Base-by-base conservation (phyloP, 768 basidiomycete genomes). In the Serpula lacrymans region DNA sequence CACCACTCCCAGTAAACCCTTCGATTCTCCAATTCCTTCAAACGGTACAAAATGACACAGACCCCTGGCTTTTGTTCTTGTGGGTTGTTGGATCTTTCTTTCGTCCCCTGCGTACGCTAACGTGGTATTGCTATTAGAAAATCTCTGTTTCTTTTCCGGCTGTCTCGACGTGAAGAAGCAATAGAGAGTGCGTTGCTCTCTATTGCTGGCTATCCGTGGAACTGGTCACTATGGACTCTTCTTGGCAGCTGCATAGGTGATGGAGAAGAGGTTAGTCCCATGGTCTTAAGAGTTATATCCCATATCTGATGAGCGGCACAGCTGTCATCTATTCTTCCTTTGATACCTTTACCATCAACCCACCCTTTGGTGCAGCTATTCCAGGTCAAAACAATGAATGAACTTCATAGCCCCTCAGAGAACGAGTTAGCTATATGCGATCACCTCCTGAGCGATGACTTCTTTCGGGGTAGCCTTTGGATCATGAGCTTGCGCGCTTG, bases 221-320 rank as follows among this genome's bases (percentile, higher is more conserved):
- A 97, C 57, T 98, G 94, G 93, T 86, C 88, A 20, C 70, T 81
- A n/a, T 98, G 93, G 93, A 67, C 76, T 6, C 72, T 91, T 30
- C 69, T 98, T n/a, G 75, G 77, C 3, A 80, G 78, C 39, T 87
- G 88, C 55, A 74, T 93, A 23, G 77, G 78, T 11, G 89, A 92
- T 47, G 80, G 80, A 12, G 88, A 92, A 65, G 90, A 95, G 82
- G 93, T 93, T 40, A 26, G 58, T 25, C 29, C 43, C 25, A 38
- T 27, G 18, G 32, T 41, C 23, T 17, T 21, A 30, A 5, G 14
- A 12, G n/a, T 13, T n/a, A 11, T 16, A 27, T 2, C 36, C 10
- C 8, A 12, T 10, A 26, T 33, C 24, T 23, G 43, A 39, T 29
- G 40, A 6, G 11, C 39, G 12, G 42, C 31, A 36, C 47, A 77